Evolutionary conservation across 2,329 filamentous ascomycete genomes (phyloP).

Genomic region (Geoglossum cookeanum): DNA sequence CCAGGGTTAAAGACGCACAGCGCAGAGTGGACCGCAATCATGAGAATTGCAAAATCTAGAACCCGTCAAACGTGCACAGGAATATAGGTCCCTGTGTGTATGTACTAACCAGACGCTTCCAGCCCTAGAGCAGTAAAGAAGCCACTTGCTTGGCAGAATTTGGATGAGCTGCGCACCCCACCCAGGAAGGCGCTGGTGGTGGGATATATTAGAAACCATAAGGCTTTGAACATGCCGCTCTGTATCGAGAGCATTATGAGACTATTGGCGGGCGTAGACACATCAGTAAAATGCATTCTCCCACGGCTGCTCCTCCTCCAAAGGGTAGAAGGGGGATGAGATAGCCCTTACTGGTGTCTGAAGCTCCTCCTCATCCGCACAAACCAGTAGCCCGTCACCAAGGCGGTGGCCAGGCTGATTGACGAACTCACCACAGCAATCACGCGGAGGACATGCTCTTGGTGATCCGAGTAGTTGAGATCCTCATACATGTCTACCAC

Average conservation of each 20-base stretch:
- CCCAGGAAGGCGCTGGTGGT: conserved; percentile 36
- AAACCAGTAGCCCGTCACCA: conserved; percentile 51
- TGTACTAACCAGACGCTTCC: conserved; percentile 36
- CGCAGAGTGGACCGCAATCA: conserved; percentile 55
- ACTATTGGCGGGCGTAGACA: conserved; percentile 22
- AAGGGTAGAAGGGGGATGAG: not conserved
- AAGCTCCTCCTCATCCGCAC: conserved; percentile 54
- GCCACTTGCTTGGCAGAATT: conserved; percentile 48
- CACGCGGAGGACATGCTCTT: not conserved
- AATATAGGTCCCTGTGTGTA: not conserved
- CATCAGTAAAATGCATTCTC: not conserved
- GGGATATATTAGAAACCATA: conserved; percentile 49
- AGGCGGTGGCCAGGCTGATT: conserved; percentile 36
- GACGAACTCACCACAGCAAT: conserved; percentile 13
- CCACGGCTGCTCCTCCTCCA: not conserved
- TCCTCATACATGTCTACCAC: not conserved
- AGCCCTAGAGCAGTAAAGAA: conserved; percentile 49
- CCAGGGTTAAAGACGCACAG: conserved; percentile 49
- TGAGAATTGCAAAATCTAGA: conserved; percentile 45
- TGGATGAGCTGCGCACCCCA: conserved; percentile 29
- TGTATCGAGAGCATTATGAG: conserved; percentile 57
- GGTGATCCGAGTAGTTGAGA: not conserved
- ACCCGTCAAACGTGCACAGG: not conserved
- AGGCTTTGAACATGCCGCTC: conserved; percentile 50
- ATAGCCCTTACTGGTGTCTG: conserved; percentile 43